Conservation (phyloP, 805 yeast species). For the Spathaspora arborariae region DNA sequence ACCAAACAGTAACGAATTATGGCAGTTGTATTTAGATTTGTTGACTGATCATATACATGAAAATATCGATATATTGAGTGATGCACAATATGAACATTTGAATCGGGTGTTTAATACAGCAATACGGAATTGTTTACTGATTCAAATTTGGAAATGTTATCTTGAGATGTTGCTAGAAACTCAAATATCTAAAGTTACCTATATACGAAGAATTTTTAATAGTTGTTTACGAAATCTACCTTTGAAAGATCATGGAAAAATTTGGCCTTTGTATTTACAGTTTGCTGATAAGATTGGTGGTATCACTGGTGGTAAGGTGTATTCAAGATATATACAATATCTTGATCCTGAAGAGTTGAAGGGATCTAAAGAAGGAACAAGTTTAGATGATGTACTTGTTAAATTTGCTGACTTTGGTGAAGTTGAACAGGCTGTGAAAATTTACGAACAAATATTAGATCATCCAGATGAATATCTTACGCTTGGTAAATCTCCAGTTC, state of each 20-base stretch:
- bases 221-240: slow-evolving; percentile 47
- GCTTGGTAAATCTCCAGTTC: slow-evolving; percentile 41
- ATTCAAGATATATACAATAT: slow-evolving; percentile 27
- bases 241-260: slow-evolving; percentile 41
- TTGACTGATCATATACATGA: slow-evolving; percentile 20
- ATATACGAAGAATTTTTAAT: slow-evolving; percentile 45
- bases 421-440: slow-evolving; percentile 17
- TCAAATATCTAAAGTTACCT: slow-evolving; percentile 25
- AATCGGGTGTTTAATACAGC: slow-evolving; percentile 46
- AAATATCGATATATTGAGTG: slow-evolving; percentile 8
- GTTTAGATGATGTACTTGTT: slow-evolving; percentile 25
- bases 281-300: slow-evolving; percentile 48
- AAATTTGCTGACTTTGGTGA: slow-evolving; percentile 30
- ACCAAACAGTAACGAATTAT: slow-evolving; percentile 48
- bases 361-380: slow-evolving; percentile 9
- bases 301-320: slow-evolving; percentile 26
- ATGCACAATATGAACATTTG: slow-evolving; percentile 30
- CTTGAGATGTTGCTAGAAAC: slow-evolving; percentile 38
- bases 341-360: slow-evolving; percentile 15
- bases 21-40: slow-evolving; percentile 48
- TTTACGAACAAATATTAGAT: slow-evolving; percentile 31
- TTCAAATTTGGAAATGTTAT: slow-evolving; percentile 53
- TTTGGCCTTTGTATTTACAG: slow-evolving; percentile 51
- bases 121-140: slow-evolving; percentile 35
- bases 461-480: slow-evolving; percentile 23